These are phyloP conservation scores for Erigeron canadensis DNA, from an alignment of 129 eudicot genomes.

Conservation along the genomic window DNA sequence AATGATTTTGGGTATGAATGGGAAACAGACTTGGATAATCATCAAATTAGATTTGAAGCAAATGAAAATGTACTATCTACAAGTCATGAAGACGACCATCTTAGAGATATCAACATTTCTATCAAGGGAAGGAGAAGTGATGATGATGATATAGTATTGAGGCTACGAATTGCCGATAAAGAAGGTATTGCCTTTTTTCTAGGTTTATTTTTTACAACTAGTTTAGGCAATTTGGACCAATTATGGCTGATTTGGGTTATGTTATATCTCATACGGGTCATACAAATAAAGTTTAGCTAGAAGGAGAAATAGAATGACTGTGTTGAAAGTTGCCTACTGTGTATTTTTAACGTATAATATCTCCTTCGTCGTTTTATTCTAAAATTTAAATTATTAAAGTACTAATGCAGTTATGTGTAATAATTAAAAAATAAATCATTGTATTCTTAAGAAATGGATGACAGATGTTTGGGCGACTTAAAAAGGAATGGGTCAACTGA, in stretches of 20 bases:
- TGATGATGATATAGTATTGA: slow-evolving; percentile 62
- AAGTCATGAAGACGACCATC: slow-evolving; percentile 50
- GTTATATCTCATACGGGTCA: background rate
- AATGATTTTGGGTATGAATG: slow-evolving; percentile 53
- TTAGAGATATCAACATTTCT: slow-evolving; percentile 52
- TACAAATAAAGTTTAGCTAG: background rate
- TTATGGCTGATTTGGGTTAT: slow-evolving; percentile 6
- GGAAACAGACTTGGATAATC: slow-evolving; percentile 39
- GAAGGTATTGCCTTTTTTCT: slow-evolving; percentile 51
- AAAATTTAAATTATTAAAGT: background rate
- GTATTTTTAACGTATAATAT: background rate
- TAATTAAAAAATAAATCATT: background rate
- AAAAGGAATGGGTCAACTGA: background rate
- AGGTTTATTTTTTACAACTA: background rate
- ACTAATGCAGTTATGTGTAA: background rate
- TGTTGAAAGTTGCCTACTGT: background rate
- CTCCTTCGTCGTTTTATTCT: background rate
- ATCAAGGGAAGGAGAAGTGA: slow-evolving; percentile 72
- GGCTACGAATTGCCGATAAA: slow-evolving; percentile 75
- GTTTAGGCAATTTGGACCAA: background rate
- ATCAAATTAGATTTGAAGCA: slow-evolving; percentile 34
- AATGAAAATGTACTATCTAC: slow-evolving; percentile 49
- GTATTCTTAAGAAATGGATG: background rate
- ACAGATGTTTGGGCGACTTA: background rate
- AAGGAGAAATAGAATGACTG: background rate